phyloP scores from a whole-genome alignment of 345 rosid species.

The Syzygium oleosum region DNA sequence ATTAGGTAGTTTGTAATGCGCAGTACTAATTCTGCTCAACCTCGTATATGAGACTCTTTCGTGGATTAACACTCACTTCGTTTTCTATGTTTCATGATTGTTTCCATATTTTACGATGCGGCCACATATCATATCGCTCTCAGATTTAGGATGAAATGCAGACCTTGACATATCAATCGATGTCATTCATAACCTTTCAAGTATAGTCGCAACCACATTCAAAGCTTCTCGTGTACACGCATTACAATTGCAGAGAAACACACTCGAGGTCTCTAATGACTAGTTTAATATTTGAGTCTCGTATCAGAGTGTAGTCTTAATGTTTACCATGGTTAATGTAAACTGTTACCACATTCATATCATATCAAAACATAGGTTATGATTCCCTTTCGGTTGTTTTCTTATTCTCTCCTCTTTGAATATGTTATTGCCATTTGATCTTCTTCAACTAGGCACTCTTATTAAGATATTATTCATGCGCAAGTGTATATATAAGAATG shows the following conservation, averaged over 20 bases:
- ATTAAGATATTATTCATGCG: not conserved
- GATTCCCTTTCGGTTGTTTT: not conserved
- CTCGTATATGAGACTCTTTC: not conserved
- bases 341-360: not conserved
- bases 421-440: not conserved
- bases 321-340: not conserved
- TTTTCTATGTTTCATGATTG: not conserved
- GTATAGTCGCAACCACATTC: not conserved
- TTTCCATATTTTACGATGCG: not conserved
- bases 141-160: too few relatives aligned
- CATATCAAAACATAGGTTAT: not conserved
- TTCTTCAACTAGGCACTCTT: not conserved
- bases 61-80: not conserved
- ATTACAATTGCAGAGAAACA: not conserved
- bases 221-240: not conserved
- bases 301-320: not conserved
- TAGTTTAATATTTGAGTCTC: not conserved
- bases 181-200: not conserved
- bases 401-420: not conserved
- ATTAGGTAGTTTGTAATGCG: not conserved
- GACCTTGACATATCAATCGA: too few relatives aligned
- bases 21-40: not conserved
- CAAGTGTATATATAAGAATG: not conserved
- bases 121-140: not conserved
- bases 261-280: not conserved